Percentiles rank a stretch among this genome's conserved stretches.
These are phyloP conservation scores for Plasmodium blacklocki DNA, from an alignment of 169 alveolate species.

Conservation along the genomic window DNA sequence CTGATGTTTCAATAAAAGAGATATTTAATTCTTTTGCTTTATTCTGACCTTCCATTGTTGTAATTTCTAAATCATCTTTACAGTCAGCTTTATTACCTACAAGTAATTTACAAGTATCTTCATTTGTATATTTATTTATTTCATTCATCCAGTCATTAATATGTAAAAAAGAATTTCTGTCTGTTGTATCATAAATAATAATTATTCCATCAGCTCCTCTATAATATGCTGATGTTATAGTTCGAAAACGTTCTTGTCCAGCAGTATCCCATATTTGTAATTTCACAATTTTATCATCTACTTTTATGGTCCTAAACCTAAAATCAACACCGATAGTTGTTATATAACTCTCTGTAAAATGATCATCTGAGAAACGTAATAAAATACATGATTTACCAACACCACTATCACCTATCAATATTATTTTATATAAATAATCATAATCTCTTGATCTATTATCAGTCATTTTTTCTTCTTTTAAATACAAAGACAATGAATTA, in stretches of 20 bases:
- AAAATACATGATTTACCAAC: conserved; percentile 98
- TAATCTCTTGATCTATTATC: conserved; percentile 70
- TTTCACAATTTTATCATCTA: conserved; percentile 92
- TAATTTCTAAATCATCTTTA: conserved; percentile 80
- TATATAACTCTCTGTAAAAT: conserved; percentile 91
- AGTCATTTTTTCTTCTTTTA: conserved; percentile 14
- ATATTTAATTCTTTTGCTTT: conserved; percentile 86
- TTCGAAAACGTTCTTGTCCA: conserved; percentile 97
- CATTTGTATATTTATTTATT: conserved; percentile 95
- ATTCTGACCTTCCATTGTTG: conserved; percentile 87
- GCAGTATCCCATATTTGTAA: conserved; percentile 98
- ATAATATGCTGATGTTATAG: conserved; percentile 96
- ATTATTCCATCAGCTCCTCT: conserved; percentile 97
- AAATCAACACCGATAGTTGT: conserved; percentile 93
- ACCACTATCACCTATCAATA: conserved; percentile 98
- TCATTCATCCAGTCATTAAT: conserved; percentile 94
- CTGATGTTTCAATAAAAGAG: conserved; percentile 88
- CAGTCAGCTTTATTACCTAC: conserved; percentile 97
- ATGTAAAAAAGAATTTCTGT: conserved; percentile 88
- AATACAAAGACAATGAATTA: neutral
- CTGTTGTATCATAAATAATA: conserved; percentile 94
- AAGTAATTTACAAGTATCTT: conserved; percentile 93
- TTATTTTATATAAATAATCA: conserved; percentile 97
- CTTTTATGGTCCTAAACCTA: conserved; percentile 92
- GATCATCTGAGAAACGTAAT: conserved; percentile 95